phyloP scores from a whole-genome alignment of 257 asterid genomes.

The Jasminum sambac region DNA sequence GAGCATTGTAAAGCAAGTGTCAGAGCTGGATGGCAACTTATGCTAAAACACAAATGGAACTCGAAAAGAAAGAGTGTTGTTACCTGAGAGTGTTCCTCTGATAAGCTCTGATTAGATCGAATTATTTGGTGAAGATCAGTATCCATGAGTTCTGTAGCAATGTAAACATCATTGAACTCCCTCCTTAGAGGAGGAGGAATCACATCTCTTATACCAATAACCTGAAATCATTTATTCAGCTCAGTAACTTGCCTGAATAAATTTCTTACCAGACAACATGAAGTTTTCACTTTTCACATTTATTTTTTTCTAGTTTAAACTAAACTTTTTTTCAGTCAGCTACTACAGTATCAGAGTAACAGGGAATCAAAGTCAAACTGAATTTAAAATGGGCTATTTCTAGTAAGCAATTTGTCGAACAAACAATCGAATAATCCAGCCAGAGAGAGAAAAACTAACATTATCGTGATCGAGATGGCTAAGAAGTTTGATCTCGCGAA shows the following conservation, averaged over 20 bases:
- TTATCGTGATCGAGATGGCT: conserved; percentile 96
- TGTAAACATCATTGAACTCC: conserved; percentile 81
- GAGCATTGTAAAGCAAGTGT: background rate
- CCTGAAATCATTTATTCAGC: conserved; percentile 44
- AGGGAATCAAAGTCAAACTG: background rate
- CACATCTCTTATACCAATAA: conserved; percentile 70
- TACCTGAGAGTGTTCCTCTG: conserved; percentile 97
- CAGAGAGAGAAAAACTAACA: conserved; percentile 36
- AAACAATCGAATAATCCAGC: background rate
- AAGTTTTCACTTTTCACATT: background rate
- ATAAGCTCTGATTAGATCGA: conserved; percentile 85
- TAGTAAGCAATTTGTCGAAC: background rate
- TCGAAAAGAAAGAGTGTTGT: background rate
- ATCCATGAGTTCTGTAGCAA: conserved; percentile 84
- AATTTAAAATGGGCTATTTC: background rate
- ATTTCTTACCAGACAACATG: background rate
- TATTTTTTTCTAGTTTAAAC: background rate
- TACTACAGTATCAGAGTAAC: background rate
- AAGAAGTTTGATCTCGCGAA: conserved; percentile 94
- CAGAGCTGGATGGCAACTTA: conserved; percentile 9
- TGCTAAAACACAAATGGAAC: background rate
- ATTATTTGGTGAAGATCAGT: conserved; percentile 99
- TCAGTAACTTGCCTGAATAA: background rate
- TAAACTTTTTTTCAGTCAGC: background rate
- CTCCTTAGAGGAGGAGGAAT: conserved; percentile 91